Base-by-base conservation (phyloP, 345 rosid species). In the Odontarrhena argentea region DNA sequence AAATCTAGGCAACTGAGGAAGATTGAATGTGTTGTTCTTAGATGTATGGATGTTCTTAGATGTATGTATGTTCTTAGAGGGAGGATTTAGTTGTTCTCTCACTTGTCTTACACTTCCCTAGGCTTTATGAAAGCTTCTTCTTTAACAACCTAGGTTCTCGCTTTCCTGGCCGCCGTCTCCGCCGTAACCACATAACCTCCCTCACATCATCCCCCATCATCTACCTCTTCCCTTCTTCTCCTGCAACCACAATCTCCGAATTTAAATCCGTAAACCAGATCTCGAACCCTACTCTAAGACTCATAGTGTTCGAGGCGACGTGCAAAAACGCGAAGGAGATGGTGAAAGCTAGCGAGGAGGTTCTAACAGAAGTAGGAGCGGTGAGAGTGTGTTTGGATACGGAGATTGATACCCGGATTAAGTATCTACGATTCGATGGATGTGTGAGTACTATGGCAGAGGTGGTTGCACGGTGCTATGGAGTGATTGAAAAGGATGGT, bases 251-350 rank as follows among this genome's bases (percentile, higher is more conserved):
- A 24, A 69, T 89, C 5, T 82, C 93, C 28, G 77, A 86, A 36
- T 71, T 85, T 63, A 79, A 73, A 22, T 56, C 80, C 44, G 49
- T 55, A 55, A 63, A 48, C 9, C 38, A 57, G 14, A 35, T 37
- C 7, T 38, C 65, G 35, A 40, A 57, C 18, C 55, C 51, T 6
- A 12, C 45, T 30, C 76, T 72, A 12, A 79, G 80, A 43, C 65
- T 92, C 1, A 81, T 89, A 72, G 96, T 79, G 41, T 87, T 92
- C 71, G 96, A 89, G 68, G 98, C 84, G 44, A 89, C 96, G 64
- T 92, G 96, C 96, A 86, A 81, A 72, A 96, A 92, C 70, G 98
- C 96, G 56, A 86, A 75, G 74, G 98, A 89, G 88, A 92, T 92
- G 96, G 86, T 89, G 49, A 71, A 55, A 7, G 87, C 93, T 5